A percentile compares a stretch with the other conserved stretches of the same genome.
Conservation (phyloP, 208 protist genomes). For the Blechomonas ayalai region DNA sequence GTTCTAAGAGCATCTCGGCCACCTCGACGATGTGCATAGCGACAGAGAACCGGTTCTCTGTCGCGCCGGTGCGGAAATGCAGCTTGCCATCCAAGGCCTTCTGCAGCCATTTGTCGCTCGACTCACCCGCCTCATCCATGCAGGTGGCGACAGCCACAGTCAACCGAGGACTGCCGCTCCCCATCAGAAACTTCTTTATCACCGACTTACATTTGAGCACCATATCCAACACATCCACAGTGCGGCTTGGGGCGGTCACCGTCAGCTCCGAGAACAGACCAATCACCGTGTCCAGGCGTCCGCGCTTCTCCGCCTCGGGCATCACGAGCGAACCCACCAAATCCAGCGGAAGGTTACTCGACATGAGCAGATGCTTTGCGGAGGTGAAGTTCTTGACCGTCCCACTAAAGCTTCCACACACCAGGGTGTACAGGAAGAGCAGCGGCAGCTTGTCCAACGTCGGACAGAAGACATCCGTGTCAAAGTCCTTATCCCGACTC, state of each 20-base stretch:
- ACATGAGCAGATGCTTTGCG: constrained; percentile 56
- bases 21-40: constrained; percentile 82
- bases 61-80: constrained; percentile 66
- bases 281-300: constrained; percentile 58
- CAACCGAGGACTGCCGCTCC: constrained; percentile 67
- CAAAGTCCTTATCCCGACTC: constrained; percentile 69
- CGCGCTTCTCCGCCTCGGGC: constrained; percentile 57
- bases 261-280: constrained; percentile 77
- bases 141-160: constrained; percentile 86
- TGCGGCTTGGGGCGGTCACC: constrained; percentile 36
- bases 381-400: constrained; percentile 78
- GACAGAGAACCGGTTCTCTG: constrained; percentile 85
- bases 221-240: constrained; percentile 66
- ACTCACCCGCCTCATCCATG: constrained; percentile 75
- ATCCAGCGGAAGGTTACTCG: constrained; percentile 50
- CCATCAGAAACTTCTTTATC: constrained; percentile 55
- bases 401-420: constrained; percentile 51
- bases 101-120: constrained; percentile 77
- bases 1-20: constrained; percentile 72
- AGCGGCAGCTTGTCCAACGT: constrained; percentile 59
- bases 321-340: constrained; percentile 47
- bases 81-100: constrained; percentile 73
- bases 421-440: constrained; percentile 64
- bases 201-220: constrained; percentile 59
- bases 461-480: constrained; percentile 57